Evolutionary conservation across 73 alveolate species (phyloP).

Genomic region (Breviolum minutum): DNA sequence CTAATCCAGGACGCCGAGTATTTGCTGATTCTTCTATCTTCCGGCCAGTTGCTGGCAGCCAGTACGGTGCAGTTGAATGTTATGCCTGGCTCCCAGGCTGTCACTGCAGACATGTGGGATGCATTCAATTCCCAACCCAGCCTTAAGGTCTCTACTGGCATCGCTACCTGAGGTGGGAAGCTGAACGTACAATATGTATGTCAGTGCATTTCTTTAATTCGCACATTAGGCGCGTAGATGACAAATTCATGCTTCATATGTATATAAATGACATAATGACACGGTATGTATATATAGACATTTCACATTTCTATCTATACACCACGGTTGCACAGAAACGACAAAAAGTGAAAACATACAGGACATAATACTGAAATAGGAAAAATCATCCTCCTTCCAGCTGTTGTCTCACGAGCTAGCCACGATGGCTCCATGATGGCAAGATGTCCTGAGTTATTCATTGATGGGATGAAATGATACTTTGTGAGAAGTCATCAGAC

Average conservation of each 20-base stretch:
- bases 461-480: background rate
- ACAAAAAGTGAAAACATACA: no score
- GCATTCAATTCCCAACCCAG: background rate
- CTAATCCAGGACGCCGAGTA: background rate
- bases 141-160: constrained; percentile 14
- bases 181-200: background rate
- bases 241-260: no score
- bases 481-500: background rate
- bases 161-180: background rate
- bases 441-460: background rate
- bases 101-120: background rate
- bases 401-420: no score
- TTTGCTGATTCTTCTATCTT: constrained; percentile 30
- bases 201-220: no score
- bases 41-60: constrained; percentile 54
- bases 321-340: no score
- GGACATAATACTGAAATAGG: no score
- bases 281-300: no score
- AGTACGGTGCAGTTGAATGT: background rate
- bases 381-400: no score
- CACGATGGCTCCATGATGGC: background rate
- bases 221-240: no score
- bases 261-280: no score
- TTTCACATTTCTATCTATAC: no score
- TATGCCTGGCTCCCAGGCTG: background rate